Evolutionary conservation across 768 basidiomycete species (phyloP), one percentile per base, ranked within the genome.

Genomic region (Xerocomellus amylosporus): DNA sequence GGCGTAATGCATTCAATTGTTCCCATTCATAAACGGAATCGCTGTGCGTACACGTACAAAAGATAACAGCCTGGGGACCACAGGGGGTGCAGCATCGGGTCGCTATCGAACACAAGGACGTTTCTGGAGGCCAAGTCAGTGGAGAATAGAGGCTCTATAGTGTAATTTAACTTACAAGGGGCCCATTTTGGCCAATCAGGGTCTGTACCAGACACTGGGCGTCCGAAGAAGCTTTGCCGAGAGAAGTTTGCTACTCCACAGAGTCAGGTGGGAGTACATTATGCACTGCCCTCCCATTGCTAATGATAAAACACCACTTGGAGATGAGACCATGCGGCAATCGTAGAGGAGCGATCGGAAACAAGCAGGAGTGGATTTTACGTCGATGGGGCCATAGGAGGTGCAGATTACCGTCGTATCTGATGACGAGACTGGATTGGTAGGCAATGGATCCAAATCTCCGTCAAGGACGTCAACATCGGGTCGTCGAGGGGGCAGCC

Each of bases 31-130:
- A 28, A 14, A 36, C 31, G 14, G 9, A 5, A 17, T 51, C 33
- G 30, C 15, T 30, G 14, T 36, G 36, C 15, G 31, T 50, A 58
- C 49, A 65, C 48, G 56, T 56, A 59, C 49, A 51, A 48, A 34
- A 46, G 43, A 28, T 46, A 19, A 7, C n/a, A 7, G 33, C 8
- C 26, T 50, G 26, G 33, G 24, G 28, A 49, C 48, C 49, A n/a
- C 33, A 30, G 41, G 41, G 28, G 41, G 44, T 9, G 24, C 28
- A 39, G 8, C 24, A 53, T 62, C 37, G 14, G 46, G 40, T n/a
- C 46, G 56, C 39, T 9, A 20, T 28, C 43, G 38, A 24, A 24
- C 24, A 46, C 46, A 19, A 22, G 19, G 37, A 28, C 31, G 20
- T 33, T 38, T 24, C 12, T 20, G 30, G 24, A 28, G 36, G 13